Conservation (phyloP, 495 filamentous ascomycete species). For the Astrocystis sublimbata region DNA sequence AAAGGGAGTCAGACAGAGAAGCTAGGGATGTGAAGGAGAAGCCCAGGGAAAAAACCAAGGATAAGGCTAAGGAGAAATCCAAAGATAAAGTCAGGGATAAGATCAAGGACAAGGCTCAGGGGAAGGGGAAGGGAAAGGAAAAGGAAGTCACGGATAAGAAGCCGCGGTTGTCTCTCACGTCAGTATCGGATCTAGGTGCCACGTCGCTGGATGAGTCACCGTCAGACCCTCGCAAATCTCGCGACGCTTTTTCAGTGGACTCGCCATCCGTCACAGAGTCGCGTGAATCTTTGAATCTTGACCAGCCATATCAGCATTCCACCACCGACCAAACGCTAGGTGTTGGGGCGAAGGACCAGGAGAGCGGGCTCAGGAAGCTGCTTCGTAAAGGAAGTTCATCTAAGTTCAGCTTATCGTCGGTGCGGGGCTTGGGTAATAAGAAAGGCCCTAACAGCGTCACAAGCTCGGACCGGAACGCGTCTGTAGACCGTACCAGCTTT, state of each 20-base stretch:
- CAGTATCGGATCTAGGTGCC: slow-evolving; percentile 41
- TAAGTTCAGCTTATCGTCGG: slow-evolving; percentile 72
- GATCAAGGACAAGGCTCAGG: slow-evolving; percentile 27
- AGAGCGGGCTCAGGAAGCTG: slow-evolving; percentile 65
- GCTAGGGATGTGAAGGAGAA: slow-evolving; percentile 35
- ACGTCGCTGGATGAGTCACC: slow-evolving; percentile 53
- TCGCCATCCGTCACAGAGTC: slow-evolving; percentile 70
- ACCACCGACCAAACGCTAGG: slow-evolving; percentile 60
- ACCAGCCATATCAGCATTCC: slow-evolving; percentile 65
- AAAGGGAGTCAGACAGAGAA: slow-evolving; percentile 38
- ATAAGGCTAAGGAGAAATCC: neutral
- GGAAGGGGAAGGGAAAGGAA: slow-evolving; percentile 25
- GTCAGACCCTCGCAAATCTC: slow-evolving; percentile 62
- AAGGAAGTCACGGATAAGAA: slow-evolving; percentile 42
- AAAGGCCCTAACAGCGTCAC: slow-evolving; percentile 54
- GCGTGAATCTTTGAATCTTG: slow-evolving; percentile 65
- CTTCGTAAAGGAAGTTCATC: slow-evolving; percentile 77
- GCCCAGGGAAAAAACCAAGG: neutral
- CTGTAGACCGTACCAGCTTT: slow-evolving; percentile 46
- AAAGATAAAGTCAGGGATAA: slow-evolving; percentile 26
- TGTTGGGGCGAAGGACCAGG: slow-evolving; percentile 45
- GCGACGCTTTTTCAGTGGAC: slow-evolving; percentile 49
- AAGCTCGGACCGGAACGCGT: slow-evolving; percentile 46
- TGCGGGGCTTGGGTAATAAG: slow-evolving; percentile 59
- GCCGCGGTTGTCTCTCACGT: slow-evolving; percentile 33